These are phyloP conservation scores for Apiotrichum montevideense DNA, from an alignment of 1,284 basidiomycete genomes.

Conservation along the genomic window DNA sequence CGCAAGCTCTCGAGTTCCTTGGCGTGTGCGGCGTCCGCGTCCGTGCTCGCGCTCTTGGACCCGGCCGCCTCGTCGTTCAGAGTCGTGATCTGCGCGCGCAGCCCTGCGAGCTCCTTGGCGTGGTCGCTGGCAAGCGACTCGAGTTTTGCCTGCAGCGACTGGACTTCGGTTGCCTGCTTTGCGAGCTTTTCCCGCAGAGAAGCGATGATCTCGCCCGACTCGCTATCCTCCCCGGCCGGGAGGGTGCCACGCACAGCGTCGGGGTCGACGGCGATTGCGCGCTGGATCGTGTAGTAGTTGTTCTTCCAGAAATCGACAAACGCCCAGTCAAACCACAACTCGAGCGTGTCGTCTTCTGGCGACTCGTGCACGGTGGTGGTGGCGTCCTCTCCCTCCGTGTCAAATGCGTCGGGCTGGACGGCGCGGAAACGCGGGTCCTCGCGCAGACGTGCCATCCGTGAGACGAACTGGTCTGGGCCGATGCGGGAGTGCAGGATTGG, in stretches of 20 bases:
- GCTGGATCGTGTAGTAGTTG: conserved; percentile 65
- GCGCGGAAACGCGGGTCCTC: conserved; percentile 88
- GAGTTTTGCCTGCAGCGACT: conserved; percentile 42
- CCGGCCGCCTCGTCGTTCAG: background rate
- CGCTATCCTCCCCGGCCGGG: conserved; percentile 59
- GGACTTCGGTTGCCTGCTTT: conserved; percentile 63
- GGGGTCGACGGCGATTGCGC: conserved; percentile 52
- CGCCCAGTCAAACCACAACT: conserved; percentile 96
- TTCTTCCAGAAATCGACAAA: conserved; percentile 99
- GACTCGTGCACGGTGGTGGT: conserved; percentile 33
- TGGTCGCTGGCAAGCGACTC: conserved; percentile 34
- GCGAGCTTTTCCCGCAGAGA: conserved; percentile 74
- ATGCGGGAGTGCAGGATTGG: conserved; percentile 74
- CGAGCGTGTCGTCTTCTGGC: conserved; percentile 58
- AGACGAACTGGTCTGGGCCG: conserved; percentile 80
- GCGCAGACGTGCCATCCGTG: conserved; percentile 75
- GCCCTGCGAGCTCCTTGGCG: conserved; percentile 42
- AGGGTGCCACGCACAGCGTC: conserved; percentile 44
- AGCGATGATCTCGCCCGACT: conserved; percentile 69
- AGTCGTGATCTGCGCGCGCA: conserved; percentile 39
- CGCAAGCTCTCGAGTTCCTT: conserved; percentile 27
- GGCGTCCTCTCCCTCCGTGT: conserved; percentile 34
- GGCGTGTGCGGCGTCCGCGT: conserved; percentile 9
- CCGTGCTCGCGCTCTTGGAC: too few species aligned
- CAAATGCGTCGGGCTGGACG: conserved; percentile 70